A percentile compares a stretch with the other conserved stretches of the same genome.
Conservation (phyloP, 495 filamentous ascomycete genomes). For the Aspergillus coremiiformis region DNA sequence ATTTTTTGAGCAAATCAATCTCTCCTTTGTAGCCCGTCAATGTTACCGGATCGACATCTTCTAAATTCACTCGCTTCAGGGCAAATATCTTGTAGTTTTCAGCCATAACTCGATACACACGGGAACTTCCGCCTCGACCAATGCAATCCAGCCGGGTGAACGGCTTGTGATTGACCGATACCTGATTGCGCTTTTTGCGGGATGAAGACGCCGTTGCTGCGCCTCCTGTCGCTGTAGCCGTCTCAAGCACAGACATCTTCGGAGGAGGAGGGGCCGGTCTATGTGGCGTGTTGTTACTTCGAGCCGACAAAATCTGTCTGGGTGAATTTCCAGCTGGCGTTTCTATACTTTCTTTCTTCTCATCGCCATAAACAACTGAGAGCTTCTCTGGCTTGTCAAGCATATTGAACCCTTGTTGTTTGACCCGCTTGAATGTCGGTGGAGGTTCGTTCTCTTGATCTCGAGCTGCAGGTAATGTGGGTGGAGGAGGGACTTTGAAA, state of each 20-base stretch:
- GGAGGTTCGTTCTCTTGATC: slow-evolving; percentile 82
- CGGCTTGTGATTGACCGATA: slow-evolving; percentile 83
- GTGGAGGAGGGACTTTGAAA: slow-evolving; percentile 59
- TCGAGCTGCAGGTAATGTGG: slow-evolving; percentile 48
- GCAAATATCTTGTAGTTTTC: slow-evolving; percentile 94
- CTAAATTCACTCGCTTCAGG: slow-evolving; percentile 83
- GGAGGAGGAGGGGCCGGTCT: slow-evolving; percentile 77
- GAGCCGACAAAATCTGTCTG: slow-evolving; percentile 59
- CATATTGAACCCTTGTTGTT: slow-evolving; percentile 47
- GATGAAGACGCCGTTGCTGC: slow-evolving; percentile 62
- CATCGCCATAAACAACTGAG: slow-evolving; percentile 41
- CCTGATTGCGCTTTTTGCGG: slow-evolving; percentile 65
- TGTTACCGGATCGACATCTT: slow-evolving; percentile 76
- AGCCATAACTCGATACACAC: slow-evolving; percentile 94
- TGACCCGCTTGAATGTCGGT: slow-evolving; percentile 64
- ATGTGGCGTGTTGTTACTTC: slow-evolving; percentile 78
- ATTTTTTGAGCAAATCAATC: slow-evolving; percentile 80
- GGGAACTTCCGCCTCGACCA: slow-evolving; percentile 83
- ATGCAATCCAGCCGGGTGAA: slow-evolving; percentile 86
- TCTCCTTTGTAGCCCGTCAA: slow-evolving; percentile 92
- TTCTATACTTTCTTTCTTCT: slow-evolving; percentile 39
- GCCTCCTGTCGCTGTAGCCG: slow-evolving; percentile 78
- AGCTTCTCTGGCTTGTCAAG: slow-evolving; percentile 56
- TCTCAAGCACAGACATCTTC: slow-evolving; percentile 91
- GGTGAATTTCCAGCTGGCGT: slow-evolving; percentile 46